These are phyloP conservation scores for Russula sp. DNA, from an alignment of 768 basidiomycete species.

Conservation along the genomic window DNA sequence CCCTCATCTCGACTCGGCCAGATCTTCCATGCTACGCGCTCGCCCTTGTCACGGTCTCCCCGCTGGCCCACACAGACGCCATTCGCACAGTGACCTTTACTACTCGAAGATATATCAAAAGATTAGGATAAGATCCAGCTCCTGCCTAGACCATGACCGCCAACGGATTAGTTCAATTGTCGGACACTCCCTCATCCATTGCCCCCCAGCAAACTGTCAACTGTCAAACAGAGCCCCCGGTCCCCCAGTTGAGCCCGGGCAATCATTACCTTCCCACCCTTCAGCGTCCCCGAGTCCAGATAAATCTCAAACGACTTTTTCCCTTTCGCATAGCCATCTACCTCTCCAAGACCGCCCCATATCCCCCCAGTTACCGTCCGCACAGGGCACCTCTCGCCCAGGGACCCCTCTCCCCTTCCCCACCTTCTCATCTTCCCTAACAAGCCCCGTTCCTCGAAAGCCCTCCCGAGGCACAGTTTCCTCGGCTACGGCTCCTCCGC, in stretches of 20 bases:
- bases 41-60: conserved; percentile 13
- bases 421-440: background rate
- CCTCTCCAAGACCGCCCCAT: background rate
- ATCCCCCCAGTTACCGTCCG: background rate
- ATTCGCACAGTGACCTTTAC: background rate
- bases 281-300: background rate
- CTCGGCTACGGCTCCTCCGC: background rate
- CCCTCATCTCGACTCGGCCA: background rate
- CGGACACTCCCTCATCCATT: background rate
- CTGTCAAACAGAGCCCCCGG: too few relatives aligned
- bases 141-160: background rate
- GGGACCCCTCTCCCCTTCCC: conserved; percentile 1
- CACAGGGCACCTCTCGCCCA: conserved; percentile 2
- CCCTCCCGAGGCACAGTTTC: conserved; percentile 5
- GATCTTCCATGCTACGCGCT: conserved; percentile 3
- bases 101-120: background rate
- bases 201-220: background rate
- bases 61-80: conserved; percentile 7
- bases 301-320: background rate
- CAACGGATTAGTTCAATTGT: background rate
- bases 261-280: background rate
- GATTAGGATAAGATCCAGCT: background rate
- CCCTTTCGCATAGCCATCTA: background rate
- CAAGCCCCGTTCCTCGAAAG: background rate
- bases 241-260: background rate